A percentile compares a stretch with the other conserved stretches of the same genome.
phyloP scores from a whole-genome alignment of 2,329 filamentous ascomycete genomes.

The Fusarium vanettenii region DNA sequence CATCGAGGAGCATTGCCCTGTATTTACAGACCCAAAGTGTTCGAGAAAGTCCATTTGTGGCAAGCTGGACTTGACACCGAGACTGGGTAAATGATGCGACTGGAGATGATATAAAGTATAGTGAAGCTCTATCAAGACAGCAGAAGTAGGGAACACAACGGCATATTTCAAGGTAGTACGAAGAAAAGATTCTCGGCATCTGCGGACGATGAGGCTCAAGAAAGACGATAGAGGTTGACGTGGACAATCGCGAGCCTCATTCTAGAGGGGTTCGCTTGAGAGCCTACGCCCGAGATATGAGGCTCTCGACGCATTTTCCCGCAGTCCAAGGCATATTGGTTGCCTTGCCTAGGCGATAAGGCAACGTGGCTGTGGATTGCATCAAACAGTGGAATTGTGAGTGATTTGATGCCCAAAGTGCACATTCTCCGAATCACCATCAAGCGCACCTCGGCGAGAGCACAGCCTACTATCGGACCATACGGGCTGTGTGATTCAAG shows the following conservation, averaged over 20 bases:
- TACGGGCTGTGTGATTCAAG: neutral
- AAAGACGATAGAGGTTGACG: neutral
- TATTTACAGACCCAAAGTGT: neutral
- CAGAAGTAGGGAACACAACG: neutral
- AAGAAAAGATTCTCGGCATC: neutral
- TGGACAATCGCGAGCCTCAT: neutral
- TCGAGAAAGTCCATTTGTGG: neutral
- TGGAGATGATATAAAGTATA: neutral
- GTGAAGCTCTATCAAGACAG: neutral
- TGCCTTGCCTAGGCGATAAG: neutral
- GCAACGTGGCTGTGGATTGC: neutral
- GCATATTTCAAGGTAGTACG: constrained; percentile 23
- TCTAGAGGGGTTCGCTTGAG: neutral
- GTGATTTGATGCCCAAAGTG: neutral
- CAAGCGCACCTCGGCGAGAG: neutral
- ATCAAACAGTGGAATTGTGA: neutral
- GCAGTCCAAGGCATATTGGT: constrained; percentile 20
- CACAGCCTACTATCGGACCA: neutral
- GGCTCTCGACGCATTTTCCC: neutral
- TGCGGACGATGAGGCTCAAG: neutral
- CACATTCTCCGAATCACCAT: neutral
- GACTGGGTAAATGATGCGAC: neutral
- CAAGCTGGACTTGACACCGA: neutral
- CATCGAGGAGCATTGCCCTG: constrained; percentile 6
- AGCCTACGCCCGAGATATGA: constrained; percentile 24